Percentiles rank a stretch among this genome's conserved stretches.
These are phyloP conservation scores for Kentomonas sorsogonicus DNA, from an alignment of 208 protist species.

Conservation along the genomic window DNA sequence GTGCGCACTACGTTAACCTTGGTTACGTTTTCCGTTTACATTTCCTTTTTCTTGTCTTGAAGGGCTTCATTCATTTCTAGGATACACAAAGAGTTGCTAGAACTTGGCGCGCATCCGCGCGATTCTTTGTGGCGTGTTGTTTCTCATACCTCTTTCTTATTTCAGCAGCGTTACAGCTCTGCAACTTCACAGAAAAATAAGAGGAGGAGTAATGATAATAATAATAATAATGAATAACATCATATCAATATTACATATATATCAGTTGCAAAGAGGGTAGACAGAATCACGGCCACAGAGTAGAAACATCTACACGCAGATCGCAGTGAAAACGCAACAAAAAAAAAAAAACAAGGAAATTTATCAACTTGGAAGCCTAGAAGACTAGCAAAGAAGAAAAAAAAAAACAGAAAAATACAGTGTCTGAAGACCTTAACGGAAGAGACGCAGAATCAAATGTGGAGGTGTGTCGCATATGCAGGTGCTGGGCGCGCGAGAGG, in stretches of 20 bases:
- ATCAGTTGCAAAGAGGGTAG: slow-evolving; percentile 4
- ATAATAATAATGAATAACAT: slow-evolving; percentile 7
- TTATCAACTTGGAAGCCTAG: neutral
- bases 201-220: neutral
- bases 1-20: too few species aligned
- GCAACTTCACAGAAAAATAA: neutral
- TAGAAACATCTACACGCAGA: slow-evolving; percentile 5
- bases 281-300: slow-evolving; percentile 8
- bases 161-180: neutral
- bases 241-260: slow-evolving; percentile 6
- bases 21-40: too few species aligned
- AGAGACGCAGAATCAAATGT: neutral
- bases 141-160: too few species aligned
- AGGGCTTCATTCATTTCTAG: too few species aligned
- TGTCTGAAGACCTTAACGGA: slow-evolving; percentile 13
- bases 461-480: neutral
- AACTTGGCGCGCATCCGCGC: too few species aligned
- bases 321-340: neutral
- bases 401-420: slow-evolving; percentile 15
- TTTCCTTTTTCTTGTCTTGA: too few species aligned
- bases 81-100: too few species aligned
- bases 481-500: neutral
- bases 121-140: too few species aligned
- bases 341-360: slow-evolving; percentile 16
- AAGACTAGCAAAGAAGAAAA: slow-evolving; percentile 8